Conservation (phyloP, 768 basidiomycete species). For the Albatrellus ellisii region DNA sequence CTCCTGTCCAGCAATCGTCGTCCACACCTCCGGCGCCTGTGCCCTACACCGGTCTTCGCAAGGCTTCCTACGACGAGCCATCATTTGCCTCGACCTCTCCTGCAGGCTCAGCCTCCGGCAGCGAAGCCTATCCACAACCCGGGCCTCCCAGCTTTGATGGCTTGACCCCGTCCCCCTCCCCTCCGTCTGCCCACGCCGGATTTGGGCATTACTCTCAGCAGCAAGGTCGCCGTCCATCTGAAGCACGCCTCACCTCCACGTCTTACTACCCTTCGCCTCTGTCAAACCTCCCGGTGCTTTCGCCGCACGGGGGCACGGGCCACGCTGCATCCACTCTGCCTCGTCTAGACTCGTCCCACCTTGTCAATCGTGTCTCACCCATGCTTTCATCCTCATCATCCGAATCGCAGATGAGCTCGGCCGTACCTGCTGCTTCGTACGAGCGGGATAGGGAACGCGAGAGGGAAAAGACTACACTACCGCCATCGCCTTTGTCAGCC, state of each 20-base stretch:
- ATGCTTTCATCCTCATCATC: conserved; percentile 12
- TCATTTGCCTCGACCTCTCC: conserved; percentile 35
- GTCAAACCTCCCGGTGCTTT: conserved; percentile 29
- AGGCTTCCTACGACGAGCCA: conserved; percentile 28
- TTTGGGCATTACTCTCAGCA: conserved; percentile 42
- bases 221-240: conserved; percentile 21
- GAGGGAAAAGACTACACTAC: neutral
- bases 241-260: conserved; percentile 12
- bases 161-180: conserved; percentile 53
- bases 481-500: conserved; percentile 4
- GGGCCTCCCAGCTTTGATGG: conserved; percentile 30
- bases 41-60: conserved; percentile 33
- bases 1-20: conserved; percentile 15
- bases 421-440: conserved; percentile 10
- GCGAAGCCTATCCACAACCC: conserved; percentile 27
- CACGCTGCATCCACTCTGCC: conserved; percentile 7
- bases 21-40: conserved; percentile 26
- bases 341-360: conserved; percentile 1
- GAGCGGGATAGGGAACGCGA: conserved; percentile 13
- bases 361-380: conserved; percentile 11
- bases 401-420: conserved; percentile 10
- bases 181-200: conserved; percentile 35
- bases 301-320: conserved; percentile 4
- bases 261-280: conserved; percentile 40
- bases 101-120: conserved; percentile 42